Evolutionary conservation across 495 filamentous ascomycete species (phyloP).

Genomic region (Aspergillus bridgeri): DNA sequence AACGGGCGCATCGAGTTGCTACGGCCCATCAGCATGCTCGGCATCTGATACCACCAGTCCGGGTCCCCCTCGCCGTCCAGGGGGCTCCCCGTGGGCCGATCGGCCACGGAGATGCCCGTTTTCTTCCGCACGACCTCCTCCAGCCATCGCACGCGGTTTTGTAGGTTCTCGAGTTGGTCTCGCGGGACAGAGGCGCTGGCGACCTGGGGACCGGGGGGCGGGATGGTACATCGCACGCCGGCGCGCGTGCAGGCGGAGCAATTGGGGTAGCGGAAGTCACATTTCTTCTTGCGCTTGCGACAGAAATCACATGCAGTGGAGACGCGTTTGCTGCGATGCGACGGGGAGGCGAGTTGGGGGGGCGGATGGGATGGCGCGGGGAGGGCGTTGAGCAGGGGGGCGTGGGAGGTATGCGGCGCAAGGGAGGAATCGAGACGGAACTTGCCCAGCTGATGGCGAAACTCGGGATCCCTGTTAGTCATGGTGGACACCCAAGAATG

Average conservation of each 20-base stretch:
- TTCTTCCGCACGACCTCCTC: constrained; percentile 42
- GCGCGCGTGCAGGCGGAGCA: constrained; percentile 51
- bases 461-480: constrained; percentile 41
- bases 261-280: constrained; percentile 52
- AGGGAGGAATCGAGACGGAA: constrained; percentile 37
- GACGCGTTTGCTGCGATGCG: constrained; percentile 37
- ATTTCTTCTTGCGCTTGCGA: constrained; percentile 53
- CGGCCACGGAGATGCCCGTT: constrained; percentile 36
- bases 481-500: constrained; percentile 16
- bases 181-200: constrained; percentile 42
- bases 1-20: constrained; percentile 8
- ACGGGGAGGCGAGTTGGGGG: constrained; percentile 1
- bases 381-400: constrained; percentile 7
- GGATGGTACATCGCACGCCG: constrained; percentile 49
- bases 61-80: constrained; percentile 38
- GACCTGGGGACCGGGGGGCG: constrained; percentile 41
- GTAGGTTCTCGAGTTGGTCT: constrained; percentile 49
- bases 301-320: constrained; percentile 52
- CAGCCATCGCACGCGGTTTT: constrained; percentile 51
- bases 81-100: constrained; percentile 31
- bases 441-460: constrained; percentile 45
- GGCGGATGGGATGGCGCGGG: constrained; percentile 1
- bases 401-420: constrained; percentile 7
- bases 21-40: constrained; percentile 38
- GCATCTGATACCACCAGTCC: constrained; percentile 45